A percentile compares a stretch with the other conserved stretches of the same genome.
These are phyloP conservation scores for Cercospora beticola DNA, from an alignment of 2,329 filamentous ascomycete genomes.

Conservation along the genomic window DNA sequence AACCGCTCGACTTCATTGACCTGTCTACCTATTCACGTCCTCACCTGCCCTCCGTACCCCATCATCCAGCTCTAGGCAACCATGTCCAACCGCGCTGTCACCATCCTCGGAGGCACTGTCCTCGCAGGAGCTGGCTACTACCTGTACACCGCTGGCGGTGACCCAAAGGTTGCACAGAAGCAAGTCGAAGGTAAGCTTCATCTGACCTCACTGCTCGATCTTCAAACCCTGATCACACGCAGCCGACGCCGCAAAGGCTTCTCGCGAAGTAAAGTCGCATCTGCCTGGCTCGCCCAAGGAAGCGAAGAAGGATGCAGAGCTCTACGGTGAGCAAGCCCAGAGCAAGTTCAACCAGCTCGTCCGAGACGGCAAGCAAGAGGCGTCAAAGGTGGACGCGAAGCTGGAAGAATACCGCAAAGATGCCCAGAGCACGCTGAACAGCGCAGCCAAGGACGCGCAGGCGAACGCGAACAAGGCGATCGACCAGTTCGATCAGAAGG, in stretches of 20 bases:
- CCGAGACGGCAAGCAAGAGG: conserved; percentile 58
- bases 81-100: conserved; percentile 29
- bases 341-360: conserved; percentile 61
- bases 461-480: conserved; percentile 51
- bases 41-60: not conserved
- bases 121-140: conserved; percentile 78
- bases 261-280: conserved; percentile 65
- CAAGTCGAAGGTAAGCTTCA: conserved; percentile 71
- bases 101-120: conserved; percentile 55
- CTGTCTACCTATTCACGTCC: not conserved
- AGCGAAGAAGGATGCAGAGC: conserved; percentile 58
- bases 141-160: conserved; percentile 81
- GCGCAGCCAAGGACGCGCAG: conserved; percentile 54
- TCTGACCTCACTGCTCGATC: not conserved
- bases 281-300: conserved; percentile 63
- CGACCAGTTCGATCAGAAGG: conserved; percentile 78
- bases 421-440: conserved; percentile 59
- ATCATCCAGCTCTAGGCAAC: conserved; percentile 10
- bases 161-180: conserved; percentile 79
- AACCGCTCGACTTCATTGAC: not conserved
- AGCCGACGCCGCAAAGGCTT: conserved; percentile 76
- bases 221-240: conserved; percentile 8
- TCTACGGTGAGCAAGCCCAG: conserved; percentile 51
- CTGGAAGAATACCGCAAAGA: conserved; percentile 40
- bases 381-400: conserved; percentile 35